phyloP scores from a whole-genome alignment of 2,329 filamentous ascomycete species.

The Fusarium pilosicola region DNA sequence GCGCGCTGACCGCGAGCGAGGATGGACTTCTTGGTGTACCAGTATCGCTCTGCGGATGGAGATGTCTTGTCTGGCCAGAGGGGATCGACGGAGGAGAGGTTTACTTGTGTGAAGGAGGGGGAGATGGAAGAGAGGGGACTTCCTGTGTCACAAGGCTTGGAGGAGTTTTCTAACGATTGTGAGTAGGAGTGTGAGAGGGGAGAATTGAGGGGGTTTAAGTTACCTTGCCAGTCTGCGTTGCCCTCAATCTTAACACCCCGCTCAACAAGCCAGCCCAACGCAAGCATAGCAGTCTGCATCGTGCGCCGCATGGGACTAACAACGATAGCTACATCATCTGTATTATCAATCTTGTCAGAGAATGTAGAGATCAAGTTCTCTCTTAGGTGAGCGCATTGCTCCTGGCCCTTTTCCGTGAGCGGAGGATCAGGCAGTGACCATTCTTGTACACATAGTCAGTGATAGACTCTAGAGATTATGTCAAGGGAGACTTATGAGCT shows the following conservation, averaged over 20 bases:
- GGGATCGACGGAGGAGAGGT: constrained; percentile 67
- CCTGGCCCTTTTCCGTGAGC: constrained; percentile 59
- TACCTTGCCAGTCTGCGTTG: constrained; percentile 75
- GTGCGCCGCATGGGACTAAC: constrained; percentile 74
- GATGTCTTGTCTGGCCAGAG: constrained; percentile 72
- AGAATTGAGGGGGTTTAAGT: constrained; percentile 52
- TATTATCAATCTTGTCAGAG: constrained; percentile 46
- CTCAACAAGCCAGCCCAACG: constrained; percentile 67
- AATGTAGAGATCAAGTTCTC: constrained; percentile 53
- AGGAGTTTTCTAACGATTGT: constrained; percentile 58
- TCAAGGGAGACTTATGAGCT: constrained; percentile 55
- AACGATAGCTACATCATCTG: constrained; percentile 61
- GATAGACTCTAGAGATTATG: too few relatives aligned
- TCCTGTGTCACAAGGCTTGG: constrained; percentile 71
- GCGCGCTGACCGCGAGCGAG: constrained; percentile 63
- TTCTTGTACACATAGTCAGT: constrained; percentile 53
- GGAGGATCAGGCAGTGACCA: constrained; percentile 61
- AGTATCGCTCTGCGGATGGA: constrained; percentile 57
- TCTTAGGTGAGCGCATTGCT: constrained; percentile 59
- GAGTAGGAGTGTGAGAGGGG: not conserved
- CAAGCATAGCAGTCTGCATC: constrained; percentile 69
- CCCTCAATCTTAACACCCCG: constrained; percentile 64
- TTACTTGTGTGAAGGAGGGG: constrained; percentile 63
- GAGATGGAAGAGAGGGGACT: constrained; percentile 56
- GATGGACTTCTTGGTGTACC: constrained; percentile 62